Evolutionary conservation across 2,329 filamentous ascomycete genomes (phyloP).

Genomic region (Beauveria sp.): DNA sequence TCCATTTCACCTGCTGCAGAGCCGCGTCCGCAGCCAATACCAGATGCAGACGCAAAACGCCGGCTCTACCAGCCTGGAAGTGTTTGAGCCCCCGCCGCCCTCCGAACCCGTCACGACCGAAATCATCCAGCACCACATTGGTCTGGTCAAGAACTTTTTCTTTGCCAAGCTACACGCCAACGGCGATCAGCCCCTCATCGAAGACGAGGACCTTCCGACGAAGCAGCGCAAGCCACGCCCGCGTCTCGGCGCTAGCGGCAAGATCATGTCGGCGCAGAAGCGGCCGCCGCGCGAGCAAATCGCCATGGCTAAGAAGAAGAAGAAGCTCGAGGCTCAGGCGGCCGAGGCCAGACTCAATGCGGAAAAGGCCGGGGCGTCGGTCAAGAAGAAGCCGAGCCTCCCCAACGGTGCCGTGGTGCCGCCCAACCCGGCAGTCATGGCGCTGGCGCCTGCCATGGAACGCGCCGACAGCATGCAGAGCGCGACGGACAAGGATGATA

Average conservation of each 20-base stretch:
- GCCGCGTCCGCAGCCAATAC: constrained; percentile 77
- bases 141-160: constrained; percentile 87
- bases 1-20: constrained; percentile 87
- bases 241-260: constrained; percentile 64
- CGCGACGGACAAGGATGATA: constrained; percentile 61
- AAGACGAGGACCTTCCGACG: constrained; percentile 88
- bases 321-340: constrained; percentile 62
- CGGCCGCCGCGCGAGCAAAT: constrained; percentile 75
- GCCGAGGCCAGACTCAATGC: constrained; percentile 34
- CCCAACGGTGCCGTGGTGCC: constrained; percentile 20
- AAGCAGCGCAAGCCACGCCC: constrained; percentile 78
- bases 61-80: constrained; percentile 46
- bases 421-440: constrained; percentile 33
- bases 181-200: constrained; percentile 69
- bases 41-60: constrained; percentile 65
- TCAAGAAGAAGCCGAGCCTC: constrained; percentile 45
- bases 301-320: constrained; percentile 79
- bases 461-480: constrained; percentile 50
- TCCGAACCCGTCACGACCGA: constrained; percentile 74
- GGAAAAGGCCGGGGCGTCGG: constrained; percentile 30
- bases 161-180: constrained; percentile 80
- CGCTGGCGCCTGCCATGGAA: constrained; percentile 46
- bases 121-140: constrained; percentile 72
- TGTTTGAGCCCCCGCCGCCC: constrained; percentile 61
- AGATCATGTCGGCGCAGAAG: constrained; percentile 81